Percentiles rank a stretch among this genome's conserved stretches.
Conservation (phyloP, 441 rosid genomes). For the Mallotus repandus region DNA sequence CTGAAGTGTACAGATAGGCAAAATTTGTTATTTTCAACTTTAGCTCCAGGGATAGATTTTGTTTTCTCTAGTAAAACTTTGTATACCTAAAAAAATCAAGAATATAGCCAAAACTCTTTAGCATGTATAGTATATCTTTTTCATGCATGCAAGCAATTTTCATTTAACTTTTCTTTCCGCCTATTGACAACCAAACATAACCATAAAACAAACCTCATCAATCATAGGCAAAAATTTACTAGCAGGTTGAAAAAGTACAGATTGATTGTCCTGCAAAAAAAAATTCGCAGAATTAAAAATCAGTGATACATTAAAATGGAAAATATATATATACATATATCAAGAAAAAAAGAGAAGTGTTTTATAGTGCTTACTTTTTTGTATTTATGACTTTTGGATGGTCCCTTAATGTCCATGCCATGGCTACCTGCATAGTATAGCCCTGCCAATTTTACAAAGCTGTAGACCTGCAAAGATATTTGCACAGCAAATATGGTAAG, state of each 20-base stretch:
- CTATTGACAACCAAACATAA: no score
- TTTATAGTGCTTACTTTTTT: slow-evolving; percentile 40
- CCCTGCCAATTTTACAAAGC: slow-evolving; percentile 73
- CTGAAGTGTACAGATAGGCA: slow-evolving; percentile 77
- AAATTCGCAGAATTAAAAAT: background rate
- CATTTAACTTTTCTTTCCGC: background rate
- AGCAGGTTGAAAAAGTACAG: slow-evolving; percentile 65
- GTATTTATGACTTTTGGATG: slow-evolving; percentile 50
- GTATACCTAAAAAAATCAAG: slow-evolving; percentile 48
- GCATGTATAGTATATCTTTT: background rate
- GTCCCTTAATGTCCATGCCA: slow-evolving; percentile 98
- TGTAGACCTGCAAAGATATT: slow-evolving; percentile 54
- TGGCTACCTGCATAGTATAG: slow-evolving; percentile 97
- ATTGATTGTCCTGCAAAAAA: slow-evolving; percentile 34
- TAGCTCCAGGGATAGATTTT: slow-evolving; percentile 63
- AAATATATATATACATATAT: background rate
- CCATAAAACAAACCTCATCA: slow-evolving; percentile 39
- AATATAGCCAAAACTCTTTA: background rate
- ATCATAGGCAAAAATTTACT: slow-evolving; percentile 64
- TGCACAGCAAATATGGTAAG: background rate
- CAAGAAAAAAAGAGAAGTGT: background rate
- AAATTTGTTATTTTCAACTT: slow-evolving; percentile 79
- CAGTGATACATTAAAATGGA: background rate
- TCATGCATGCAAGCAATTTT: slow-evolving; percentile 30
- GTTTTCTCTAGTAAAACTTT: slow-evolving; percentile 56